These are phyloP conservation scores for Naegleria gruberi DNA, from an alignment of 208 protist genomes.

Conservation along the genomic window DNA sequence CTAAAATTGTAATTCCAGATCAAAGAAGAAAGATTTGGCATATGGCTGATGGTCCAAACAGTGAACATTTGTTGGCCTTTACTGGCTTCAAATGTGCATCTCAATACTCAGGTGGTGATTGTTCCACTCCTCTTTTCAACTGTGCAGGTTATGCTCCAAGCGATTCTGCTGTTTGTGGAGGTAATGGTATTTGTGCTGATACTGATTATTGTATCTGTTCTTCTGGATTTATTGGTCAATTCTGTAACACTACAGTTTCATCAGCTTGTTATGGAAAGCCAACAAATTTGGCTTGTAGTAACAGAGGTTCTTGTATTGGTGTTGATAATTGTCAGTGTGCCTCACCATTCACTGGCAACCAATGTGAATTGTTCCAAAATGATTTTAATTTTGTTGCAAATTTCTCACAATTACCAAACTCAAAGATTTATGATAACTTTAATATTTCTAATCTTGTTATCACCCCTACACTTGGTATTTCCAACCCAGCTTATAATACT, in stretches of 20 bases:
- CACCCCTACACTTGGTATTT: no score
- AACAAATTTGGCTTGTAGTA: no score
- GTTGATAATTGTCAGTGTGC: no score
- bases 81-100: background rate
- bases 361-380: background rate
- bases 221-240: no score
- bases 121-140: background rate
- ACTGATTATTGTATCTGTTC: background rate
- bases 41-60: background rate
- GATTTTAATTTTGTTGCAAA: no score
- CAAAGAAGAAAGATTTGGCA: background rate
- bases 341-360: background rate
- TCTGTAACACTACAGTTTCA: no score
- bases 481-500: no score
- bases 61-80: background rate
- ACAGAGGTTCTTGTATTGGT: no score
- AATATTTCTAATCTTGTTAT: no score
- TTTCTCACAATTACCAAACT: no score
- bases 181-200: background rate
- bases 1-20: background rate
- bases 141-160: background rate
- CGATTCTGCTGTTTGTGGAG: background rate
- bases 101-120: background rate
- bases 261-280: no score
- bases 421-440: no score